Base-by-base conservation (phyloP, 2,329 filamentous ascomycete species). In the Fusarium sp. region DNA sequence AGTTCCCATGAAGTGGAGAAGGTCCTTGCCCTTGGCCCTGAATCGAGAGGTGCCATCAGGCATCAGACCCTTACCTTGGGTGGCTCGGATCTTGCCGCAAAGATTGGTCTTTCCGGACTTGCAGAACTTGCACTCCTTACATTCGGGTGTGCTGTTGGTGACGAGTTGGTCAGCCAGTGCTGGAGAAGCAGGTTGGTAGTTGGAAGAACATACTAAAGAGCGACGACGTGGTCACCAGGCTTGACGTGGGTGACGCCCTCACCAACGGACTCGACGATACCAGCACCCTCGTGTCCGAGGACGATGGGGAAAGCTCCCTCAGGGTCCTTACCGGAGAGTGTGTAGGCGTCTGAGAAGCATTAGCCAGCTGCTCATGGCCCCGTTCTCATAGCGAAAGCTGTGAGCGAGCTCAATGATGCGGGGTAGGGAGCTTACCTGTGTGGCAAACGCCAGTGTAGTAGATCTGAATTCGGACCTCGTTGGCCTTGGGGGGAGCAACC, bases 81-180 rank as follows among this genome's bases (percentile, higher is more conserved):
- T 98, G 41, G 92, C 92, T 72, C 95, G 90, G 79, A 99, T 99
- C 87, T 98, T 98, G 77, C 95, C 95, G 81, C 94, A 98, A 56
- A 98, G 90, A 81, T 98, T 97, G 72, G 94, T 98, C 88, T 99
- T 99, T 81, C 94, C 95, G 37, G 94, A 98, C 79, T 92, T 95
- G 89, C 95, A 99, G 86, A 98, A 98, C 83, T 98, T 98, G 88
- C 95, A 99, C 79, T 98, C 94, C 69, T 87, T 84, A 83, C 95
- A 98, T 82, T 98, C 94, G 66, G 95, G 95, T 42, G 93, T 98
- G 84, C 93, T 96, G 50, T 50, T 56, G 36, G 17, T 43, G 23
- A 33, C 42, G 49, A 44, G 21, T 27, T 32, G 49, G 43, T 64
- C 45, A 66, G 50, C 35, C 45, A 36, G 17, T 47, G 25, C 8